A percentile compares a stretch with the other conserved stretches of the same genome.
These are phyloP conservation scores for Nakaseomyces glabratus DNA, from an alignment of 1,139 yeast species.

Conservation along the genomic window DNA sequence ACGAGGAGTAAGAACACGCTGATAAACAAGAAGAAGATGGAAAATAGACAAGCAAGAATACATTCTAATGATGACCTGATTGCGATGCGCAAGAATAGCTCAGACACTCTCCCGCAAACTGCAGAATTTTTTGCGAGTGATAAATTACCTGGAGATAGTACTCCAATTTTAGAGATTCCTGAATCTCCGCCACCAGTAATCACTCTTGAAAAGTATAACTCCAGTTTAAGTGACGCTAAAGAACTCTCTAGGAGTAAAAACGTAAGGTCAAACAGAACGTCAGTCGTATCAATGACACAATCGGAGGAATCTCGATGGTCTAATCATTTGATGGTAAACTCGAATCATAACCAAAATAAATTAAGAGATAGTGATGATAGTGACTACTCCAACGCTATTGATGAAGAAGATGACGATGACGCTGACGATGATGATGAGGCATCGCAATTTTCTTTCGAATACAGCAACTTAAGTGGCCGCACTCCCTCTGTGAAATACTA, in stretches of 20 bases:
- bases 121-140: conserved; percentile 1
- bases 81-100: conserved; percentile 12
- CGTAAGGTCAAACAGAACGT: conserved; percentile 1
- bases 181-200: conserved; percentile 3
- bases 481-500: conserved; percentile 57
- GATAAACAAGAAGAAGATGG: conserved; percentile 3
- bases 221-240: background rate
- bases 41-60: conserved; percentile 26
- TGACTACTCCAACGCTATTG: conserved; percentile 6
- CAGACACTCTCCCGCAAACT: conserved; percentile 3
- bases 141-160: background rate
- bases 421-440: conserved; percentile 28
- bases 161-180: background rate
- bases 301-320: conserved; percentile 5
- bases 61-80: conserved; percentile 27
- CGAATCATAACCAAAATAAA: conserved; percentile 1
- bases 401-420: conserved; percentile 13
- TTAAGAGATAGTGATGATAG: conserved; percentile 7
- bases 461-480: conserved; percentile 45
- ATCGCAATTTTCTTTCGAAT: conserved; percentile 52
- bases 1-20: background rate
- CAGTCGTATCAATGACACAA: background rate
- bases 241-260: background rate
- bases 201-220: background rate
- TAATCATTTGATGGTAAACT: conserved; percentile 3